Percentiles rank a stretch among this genome's conserved stretches.
These are phyloP conservation scores for Citrus hindsii DNA, from an alignment of 345 rosid genomes.

Conservation along the genomic window DNA sequence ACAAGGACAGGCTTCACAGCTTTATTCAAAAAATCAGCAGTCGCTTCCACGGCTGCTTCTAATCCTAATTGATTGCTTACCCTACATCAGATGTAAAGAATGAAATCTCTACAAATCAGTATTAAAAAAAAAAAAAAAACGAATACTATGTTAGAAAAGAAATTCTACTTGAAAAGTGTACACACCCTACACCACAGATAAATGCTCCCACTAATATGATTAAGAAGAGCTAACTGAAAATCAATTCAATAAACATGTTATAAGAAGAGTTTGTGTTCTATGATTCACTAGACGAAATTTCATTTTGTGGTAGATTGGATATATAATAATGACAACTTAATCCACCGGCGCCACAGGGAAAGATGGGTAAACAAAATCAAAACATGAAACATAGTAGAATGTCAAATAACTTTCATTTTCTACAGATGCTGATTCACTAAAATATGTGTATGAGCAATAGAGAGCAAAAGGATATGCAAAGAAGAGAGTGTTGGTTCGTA, in stretches of 20 bases:
- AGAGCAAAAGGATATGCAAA: not conserved
- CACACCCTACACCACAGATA: not conserved
- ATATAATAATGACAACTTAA: not conserved
- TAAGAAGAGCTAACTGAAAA: not conserved
- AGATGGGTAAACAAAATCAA: not conserved
- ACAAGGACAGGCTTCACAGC: constrained; percentile 75
- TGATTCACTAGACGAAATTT: not conserved
- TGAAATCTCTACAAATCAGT: not conserved
- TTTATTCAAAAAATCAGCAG: constrained; percentile 58
- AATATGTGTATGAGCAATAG: not conserved
- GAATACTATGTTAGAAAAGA: not conserved
- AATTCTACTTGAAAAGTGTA: not conserved
- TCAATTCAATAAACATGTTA: not conserved
- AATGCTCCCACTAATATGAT: not conserved
- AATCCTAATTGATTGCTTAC: constrained; percentile 60
- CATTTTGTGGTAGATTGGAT: not conserved
- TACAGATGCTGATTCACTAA: not conserved
- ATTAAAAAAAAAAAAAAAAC: not conserved
- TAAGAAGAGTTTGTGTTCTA: not conserved
- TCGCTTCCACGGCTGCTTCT: constrained; percentile 72
- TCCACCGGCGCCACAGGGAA: not conserved
- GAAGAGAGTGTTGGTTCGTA: constrained; percentile 20
- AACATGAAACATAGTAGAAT: not conserved
- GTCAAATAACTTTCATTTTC: not conserved
- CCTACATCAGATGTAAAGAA: constrained; percentile 32